These are phyloP conservation scores for Cnidoscolus chayamansa DNA, from an alignment of 441 rosid genomes.

Conservation along the genomic window DNA sequence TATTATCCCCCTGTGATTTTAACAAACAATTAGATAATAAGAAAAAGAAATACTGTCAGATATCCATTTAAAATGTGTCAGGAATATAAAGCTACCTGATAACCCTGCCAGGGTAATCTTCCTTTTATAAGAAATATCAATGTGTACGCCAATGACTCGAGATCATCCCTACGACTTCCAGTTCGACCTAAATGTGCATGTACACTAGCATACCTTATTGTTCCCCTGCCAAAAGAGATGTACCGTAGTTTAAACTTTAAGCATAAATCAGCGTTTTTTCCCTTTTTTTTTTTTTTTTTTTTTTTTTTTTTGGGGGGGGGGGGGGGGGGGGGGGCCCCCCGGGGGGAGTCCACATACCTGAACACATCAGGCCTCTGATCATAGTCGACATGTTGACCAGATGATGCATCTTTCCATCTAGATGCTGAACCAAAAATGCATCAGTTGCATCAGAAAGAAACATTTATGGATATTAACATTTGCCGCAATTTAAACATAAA, in stretches of 20 bases:
- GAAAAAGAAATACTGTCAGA: not conserved
- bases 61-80: conserved; percentile 10
- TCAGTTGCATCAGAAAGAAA: conserved; percentile 5
- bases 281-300: too few relatives aligned
- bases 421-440: conserved; percentile 56
- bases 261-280: not conserved
- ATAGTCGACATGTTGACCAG: conserved; percentile 88
- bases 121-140: conserved; percentile 79
- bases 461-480: conserved; percentile 1
- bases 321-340: too few relatives aligned
- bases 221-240: conserved; percentile 58
- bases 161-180: conserved; percentile 89
- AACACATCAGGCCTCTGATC: conserved; percentile 96
- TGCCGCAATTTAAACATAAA: not conserved
- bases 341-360: conserved; percentile 41
- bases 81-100: conserved; percentile 45
- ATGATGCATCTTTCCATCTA: conserved; percentile 83
- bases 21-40: conserved; percentile 16
- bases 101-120: conserved; percentile 91
- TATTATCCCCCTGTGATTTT: conserved; percentile 71
- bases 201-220: conserved; percentile 85
- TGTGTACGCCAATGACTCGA: conserved; percentile 85
- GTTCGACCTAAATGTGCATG: conserved; percentile 93
- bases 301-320: too few relatives aligned
- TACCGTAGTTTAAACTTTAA: conserved; percentile 12